Base-by-base conservation (phyloP, 1,139 yeast genomes). In the Kodamaea sp. region DNA sequence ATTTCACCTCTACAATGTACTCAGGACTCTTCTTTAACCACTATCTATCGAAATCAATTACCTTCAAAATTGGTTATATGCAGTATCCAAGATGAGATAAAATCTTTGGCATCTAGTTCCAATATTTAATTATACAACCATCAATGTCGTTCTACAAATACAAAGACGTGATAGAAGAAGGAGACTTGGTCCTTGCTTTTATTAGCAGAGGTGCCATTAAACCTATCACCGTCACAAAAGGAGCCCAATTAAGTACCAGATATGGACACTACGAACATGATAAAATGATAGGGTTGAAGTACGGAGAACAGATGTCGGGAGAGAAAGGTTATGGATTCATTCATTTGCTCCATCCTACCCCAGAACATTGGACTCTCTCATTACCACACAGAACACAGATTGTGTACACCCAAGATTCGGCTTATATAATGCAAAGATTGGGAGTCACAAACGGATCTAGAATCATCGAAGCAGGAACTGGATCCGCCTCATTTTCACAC, bases 351-450 rank as follows among this genome's bases (percentile, higher is more conserved):
- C 90, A 85, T 39, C 97, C 98, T 1, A 83, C 96, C 0, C 94
- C 99, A 0, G 99, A 94, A 60, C 65, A 92, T 23, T 94, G 99
- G 99, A 85, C 97, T 0, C 57, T 87, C 20, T 88, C 97, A 0
- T 69, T 94, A 31, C 97, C 98, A 1, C 99, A 94, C 57, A 74
- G 99, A 58, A 94, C 99, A 0, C 99, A 94, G 64, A 92, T 94
- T 48, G 97, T 94, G 1, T 94, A 94, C 57, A 86, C 97, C 0
- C 96, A 96, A 7, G 99, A 94, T 55, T 85, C 96, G 2, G 80
- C 95, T 19, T 92, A 88, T 53, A 89, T 94, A 38, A 76, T 85
- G 45, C 96, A 90, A 57, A 66, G 96, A 50, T 65, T 92, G 45
- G 75, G 78, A 30, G 82, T 94, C 33, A 66, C 77, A 9, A 78